Conservation (phyloP, 305 asterid genomes). For the Rubia tinctorum region DNA sequence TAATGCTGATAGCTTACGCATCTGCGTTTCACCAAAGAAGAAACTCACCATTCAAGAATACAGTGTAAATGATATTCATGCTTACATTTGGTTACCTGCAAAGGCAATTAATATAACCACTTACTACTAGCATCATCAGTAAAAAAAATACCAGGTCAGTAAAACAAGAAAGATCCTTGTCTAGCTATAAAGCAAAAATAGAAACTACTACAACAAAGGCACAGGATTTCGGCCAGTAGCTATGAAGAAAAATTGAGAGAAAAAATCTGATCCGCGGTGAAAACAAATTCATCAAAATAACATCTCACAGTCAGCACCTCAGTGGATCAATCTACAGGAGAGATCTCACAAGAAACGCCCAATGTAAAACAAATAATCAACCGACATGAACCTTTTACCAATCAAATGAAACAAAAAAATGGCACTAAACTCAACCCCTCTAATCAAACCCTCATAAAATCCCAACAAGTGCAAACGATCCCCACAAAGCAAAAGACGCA, state of each 20-base stretch:
- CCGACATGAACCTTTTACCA: neutral
- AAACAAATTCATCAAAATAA: neutral
- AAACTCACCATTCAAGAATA: conserved; percentile 64
- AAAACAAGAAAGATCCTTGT: neutral
- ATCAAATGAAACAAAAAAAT: neutral
- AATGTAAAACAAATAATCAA: neutral
- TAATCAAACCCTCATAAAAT: conserved; percentile 1
- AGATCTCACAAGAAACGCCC: neutral
- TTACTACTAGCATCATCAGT: neutral
- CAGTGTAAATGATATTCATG: conserved; percentile 82
- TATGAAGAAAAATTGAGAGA: neutral
- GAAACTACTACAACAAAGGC: neutral
- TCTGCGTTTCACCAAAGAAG: conserved; percentile 5
- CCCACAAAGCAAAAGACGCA: neutral
- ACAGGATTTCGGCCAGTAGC: neutral
- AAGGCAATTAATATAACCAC: conserved; percentile 15
- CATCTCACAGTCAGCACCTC: conserved; percentile 6
- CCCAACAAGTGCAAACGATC: neutral
- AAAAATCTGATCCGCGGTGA: neutral
- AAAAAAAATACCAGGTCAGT: neutral
- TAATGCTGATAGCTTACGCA: neutral
- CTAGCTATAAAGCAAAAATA: neutral
- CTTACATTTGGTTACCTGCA: conserved; percentile 71
- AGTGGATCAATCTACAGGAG: neutral
- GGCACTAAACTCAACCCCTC: neutral